Evolutionary conservation across 1,284 basidiomycete genomes (phyloP).

Genomic region (Phellopilus nigrolimitatus): DNA sequence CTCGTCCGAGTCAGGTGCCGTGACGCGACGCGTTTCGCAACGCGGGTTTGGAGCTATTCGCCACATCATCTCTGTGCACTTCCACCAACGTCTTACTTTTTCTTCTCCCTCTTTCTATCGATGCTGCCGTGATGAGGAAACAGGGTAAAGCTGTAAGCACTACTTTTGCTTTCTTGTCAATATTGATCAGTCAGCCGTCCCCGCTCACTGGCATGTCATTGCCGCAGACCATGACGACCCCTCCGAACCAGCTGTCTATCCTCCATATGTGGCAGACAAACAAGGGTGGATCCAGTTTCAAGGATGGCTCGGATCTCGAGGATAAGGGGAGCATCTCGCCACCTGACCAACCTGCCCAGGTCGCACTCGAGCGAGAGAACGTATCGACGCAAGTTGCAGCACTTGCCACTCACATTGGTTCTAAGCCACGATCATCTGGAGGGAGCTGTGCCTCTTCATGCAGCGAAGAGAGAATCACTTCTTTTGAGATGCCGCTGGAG

Average conservation of each 20-base stretch:
- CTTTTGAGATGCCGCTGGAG: background rate
- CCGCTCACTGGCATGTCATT: too few species aligned
- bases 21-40: conserved; percentile 9
- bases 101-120: background rate
- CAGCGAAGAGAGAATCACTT: background rate
- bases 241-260: conserved; percentile 9
- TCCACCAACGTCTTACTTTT: background rate
- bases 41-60: too few species aligned
- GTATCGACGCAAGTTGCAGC: too few species aligned
- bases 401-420: too few species aligned
- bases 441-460: too few species aligned
- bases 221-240: background rate
- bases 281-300: background rate
- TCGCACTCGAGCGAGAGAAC: background rate
- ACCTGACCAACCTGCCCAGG: background rate
- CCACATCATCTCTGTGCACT: too few species aligned
- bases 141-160: conserved; percentile 3
- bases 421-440: too few species aligned
- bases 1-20: conserved; percentile 15
- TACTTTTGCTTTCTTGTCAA: too few species aligned
- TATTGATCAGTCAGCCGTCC: too few species aligned
- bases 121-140: conserved; percentile 1
- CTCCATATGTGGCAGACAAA: conserved; percentile 13
- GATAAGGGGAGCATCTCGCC: background rate
- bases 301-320: background rate